Evolutionary conservation across 805 yeast species (phyloP), one percentile per base, ranked within the genome.

Genomic region (Barnettozyma sucrosica): DNA sequence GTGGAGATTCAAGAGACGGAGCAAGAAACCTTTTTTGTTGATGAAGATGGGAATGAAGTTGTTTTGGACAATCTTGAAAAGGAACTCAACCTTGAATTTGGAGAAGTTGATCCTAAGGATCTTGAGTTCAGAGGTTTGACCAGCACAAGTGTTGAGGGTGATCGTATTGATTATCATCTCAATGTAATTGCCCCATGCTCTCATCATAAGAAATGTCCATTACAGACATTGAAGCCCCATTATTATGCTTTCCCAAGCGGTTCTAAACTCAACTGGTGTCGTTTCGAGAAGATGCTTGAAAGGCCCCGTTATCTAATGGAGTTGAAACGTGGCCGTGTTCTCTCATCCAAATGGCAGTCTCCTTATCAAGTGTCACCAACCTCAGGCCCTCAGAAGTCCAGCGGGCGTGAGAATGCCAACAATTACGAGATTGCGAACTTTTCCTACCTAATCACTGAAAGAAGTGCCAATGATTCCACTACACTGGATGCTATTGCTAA

Each of bases 151-250:
- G 36, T 25, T 4, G n/a, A 37, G 26, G n/a, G 46, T 26, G 53
- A 50, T 19, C 73, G 43, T 32, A 20, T 48, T 26, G 53, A 50
- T 16, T 73, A 76, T 59, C 82, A 83, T 53, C 58, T 89, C 44
- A 75, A 76, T 36, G 73, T 92, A 8, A 61, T 92, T 18, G 96
- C 96, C 0, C 99, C 99, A 3, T 93, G 97, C 61, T 66, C 92
- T 1, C 97, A 93, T 62, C 96, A 89, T 57, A 78, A 82, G 11
- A 75, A 71, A 54, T 90, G 97, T 59, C 97, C 98, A 0, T 67
- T 92, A 46, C 97, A 90, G 64, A 72, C 80, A 28, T 82, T 84
- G 13, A 84, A 84, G 43, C 87, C 95, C 2, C 77, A 77, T 32
- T 79, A 75, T 57, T 86, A 82, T 60, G 67, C 70, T 14, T 71